Evolutionary conservation across 768 basidiomycete genomes (phyloP), one percentile per base, ranked within the genome.

Genomic region (Mycena belliarum): DNA sequence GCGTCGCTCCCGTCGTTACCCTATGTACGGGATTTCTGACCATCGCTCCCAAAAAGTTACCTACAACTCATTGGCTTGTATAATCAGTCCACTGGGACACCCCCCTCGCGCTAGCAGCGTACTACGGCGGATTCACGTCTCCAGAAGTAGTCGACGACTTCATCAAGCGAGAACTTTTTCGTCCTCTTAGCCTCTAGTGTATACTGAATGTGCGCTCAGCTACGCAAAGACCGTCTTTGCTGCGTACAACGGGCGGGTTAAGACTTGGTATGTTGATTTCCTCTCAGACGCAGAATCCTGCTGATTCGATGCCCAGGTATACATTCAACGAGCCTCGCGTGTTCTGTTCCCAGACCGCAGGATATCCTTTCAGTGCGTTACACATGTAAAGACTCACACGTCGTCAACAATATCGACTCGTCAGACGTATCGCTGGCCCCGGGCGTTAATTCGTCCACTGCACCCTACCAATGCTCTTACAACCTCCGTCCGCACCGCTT

Each of bases 251-350:
- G 78, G 79, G 12, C 65, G 74, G 51, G 77, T 81, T 12, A 78
- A 80, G 55, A 81, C 78, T 42, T 82, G 79, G 78, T 76, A 29
- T 4, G 12, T 65, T 41, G 18, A 26, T 20, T 16, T 12, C n/a
- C n/a, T 32, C 29, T 32, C 29, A 32, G 12, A 6, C 12, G 7
- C 29, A 32, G 6, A 6, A 32, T 51, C 18, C 14, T 28, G 26
- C 21, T 52, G 38, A 42, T 3, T 6, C 12, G 43, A 32, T 29
- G 25, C n/a, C 6, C 23, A 78, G 76, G 77, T 78, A 79, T 64
- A 82, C 81, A 1, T 82, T 82, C 71, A 81, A 82, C 55, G 81
- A 82, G 59, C 80, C 80, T 8, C 71, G 74, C 16, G 77, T 79
- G 2, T 79, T 70, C 57, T 80, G 78, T 59, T 57, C 68, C 42